Conservation (phyloP, 2,329 filamentous ascomycete genomes). For the Sporothrix sp. region DNA sequence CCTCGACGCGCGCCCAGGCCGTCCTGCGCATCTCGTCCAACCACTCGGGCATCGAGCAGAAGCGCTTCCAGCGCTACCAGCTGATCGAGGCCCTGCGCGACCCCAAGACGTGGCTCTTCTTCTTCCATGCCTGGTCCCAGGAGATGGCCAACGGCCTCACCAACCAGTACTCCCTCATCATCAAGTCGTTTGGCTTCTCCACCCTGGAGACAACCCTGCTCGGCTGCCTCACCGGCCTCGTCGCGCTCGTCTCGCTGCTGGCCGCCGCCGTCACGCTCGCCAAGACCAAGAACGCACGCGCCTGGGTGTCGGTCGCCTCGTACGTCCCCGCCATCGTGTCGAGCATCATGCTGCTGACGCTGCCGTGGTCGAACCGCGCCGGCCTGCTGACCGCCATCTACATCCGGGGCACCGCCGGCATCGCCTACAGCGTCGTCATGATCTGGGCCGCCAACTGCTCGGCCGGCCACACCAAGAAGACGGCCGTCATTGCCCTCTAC, state of each 20-base stretch:
- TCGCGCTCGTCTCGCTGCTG: slow-evolving; percentile 4
- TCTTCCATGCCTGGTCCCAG: slow-evolving; percentile 17
- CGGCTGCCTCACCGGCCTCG: slow-evolving; percentile 15
- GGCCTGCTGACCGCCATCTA: slow-evolving; percentile 11
- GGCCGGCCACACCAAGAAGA: slow-evolving; percentile 52
- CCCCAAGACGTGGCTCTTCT: slow-evolving; percentile 20
- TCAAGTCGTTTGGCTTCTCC: slow-evolving; percentile 17
- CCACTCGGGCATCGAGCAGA: slow-evolving; percentile 26
- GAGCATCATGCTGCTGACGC: slow-evolving; percentile 7
- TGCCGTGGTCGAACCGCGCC: slow-evolving; percentile 10
- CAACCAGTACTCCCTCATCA: slow-evolving; percentile 17
- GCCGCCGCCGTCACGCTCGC: slow-evolving; percentile 3
- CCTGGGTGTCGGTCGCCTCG: slow-evolving; percentile 8
- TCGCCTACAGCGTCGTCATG: slow-evolving; percentile 21
- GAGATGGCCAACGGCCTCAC: slow-evolving; percentile 18
- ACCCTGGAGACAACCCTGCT: slow-evolving; percentile 14
- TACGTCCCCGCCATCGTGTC: slow-evolving; percentile 12
- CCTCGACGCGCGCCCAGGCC: slow-evolving; percentile 22
- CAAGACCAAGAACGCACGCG: slow-evolving; percentile 9
- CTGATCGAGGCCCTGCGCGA: slow-evolving; percentile 16
- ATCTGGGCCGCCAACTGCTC: slow-evolving; percentile 41
- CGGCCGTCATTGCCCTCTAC: slow-evolving; percentile 50
- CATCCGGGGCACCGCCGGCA: slow-evolving; percentile 9
- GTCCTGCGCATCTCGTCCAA: slow-evolving; percentile 28
- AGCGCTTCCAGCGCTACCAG: slow-evolving; percentile 15